Evolutionary conservation across 2,329 filamentous ascomycete genomes (phyloP).

Genomic region (Whalleya microplaca): DNA sequence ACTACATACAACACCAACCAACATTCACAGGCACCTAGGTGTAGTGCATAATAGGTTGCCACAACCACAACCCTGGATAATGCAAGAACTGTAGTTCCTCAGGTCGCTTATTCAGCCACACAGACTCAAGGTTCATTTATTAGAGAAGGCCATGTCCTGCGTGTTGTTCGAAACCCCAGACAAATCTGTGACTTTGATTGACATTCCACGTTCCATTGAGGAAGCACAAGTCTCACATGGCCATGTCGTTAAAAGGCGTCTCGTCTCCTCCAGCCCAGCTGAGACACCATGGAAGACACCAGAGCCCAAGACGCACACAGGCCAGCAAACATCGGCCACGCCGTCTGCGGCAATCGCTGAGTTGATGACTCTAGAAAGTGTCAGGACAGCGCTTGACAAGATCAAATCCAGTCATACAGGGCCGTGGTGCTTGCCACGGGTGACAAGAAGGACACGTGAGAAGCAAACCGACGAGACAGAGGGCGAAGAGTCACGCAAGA

Average conservation of each 20-base stretch:
- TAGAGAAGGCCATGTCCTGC: slow-evolving; percentile 26
- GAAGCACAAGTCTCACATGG: slow-evolving; percentile 60
- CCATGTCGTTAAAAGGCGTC: slow-evolving; percentile 41
- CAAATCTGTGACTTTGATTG: slow-evolving; percentile 60
- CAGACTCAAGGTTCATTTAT: slow-evolving; percentile 6
- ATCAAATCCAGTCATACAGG: slow-evolving; percentile 42
- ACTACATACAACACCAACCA: no score
- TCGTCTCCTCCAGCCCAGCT: slow-evolving; percentile 51
- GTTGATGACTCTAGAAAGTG: slow-evolving; percentile 54
- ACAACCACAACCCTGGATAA: no score
- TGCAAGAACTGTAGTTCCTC: no score
- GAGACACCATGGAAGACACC: slow-evolving; percentile 54
- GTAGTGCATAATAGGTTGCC: no score
- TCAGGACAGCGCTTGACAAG: slow-evolving; percentile 48
- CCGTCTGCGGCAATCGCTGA: slow-evolving; percentile 56
- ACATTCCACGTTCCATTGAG: slow-evolving; percentile 72
- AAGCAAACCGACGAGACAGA: neutral
- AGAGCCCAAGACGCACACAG: slow-evolving; percentile 54
- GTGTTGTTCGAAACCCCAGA: slow-evolving; percentile 59
- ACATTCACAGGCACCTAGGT: no score
- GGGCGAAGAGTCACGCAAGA: slow-evolving; percentile 16
- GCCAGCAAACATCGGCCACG: slow-evolving; percentile 37
- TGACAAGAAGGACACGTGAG: slow-evolving; percentile 11
- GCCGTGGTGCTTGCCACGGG: slow-evolving; percentile 52
- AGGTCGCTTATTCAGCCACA: neutral